phyloP scores from a whole-genome alignment of 768 basidiomycete genomes.

The Boletus vinaceobasis region DNA sequence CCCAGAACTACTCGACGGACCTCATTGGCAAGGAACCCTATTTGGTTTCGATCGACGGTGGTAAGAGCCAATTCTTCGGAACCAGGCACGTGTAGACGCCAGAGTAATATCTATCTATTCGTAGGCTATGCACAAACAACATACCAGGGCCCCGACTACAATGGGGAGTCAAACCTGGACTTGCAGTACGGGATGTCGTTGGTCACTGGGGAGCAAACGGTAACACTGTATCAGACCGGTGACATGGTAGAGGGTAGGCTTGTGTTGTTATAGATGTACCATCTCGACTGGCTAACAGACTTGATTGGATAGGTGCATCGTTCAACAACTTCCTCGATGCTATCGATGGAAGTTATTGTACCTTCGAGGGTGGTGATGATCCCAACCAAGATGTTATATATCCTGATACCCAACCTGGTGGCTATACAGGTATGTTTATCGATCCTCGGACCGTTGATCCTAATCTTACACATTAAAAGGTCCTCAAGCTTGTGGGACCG shows the following conservation, averaged over 20 bases:
- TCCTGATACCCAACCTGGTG: constrained; percentile 21
- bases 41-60: constrained; percentile 36
- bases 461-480: constrained; percentile 10
- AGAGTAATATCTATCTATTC: not conserved
- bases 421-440: constrained; percentile 15
- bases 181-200: constrained; percentile 32
- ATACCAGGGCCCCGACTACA: constrained; percentile 10
- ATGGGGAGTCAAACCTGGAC: constrained; percentile 33
- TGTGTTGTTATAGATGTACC: not conserved
- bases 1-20: constrained; percentile 16
- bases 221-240: constrained; percentile 35
- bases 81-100: not conserved
- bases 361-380: constrained; percentile 37
- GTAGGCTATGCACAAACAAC: constrained; percentile 27
- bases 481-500: constrained; percentile 34
- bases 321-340: constrained; percentile 41
- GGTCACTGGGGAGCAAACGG: constrained; percentile 25
- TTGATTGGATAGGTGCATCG: constrained; percentile 24
- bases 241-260: constrained; percentile 23
- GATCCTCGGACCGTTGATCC: not conserved
- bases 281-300: not conserved
- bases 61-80: constrained; percentile 16
- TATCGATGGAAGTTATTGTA: constrained; percentile 36
- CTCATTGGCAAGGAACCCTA: constrained; percentile 26
- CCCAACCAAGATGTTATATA: constrained; percentile 24